phyloP scores from a whole-genome alignment of 2,329 filamentous ascomycete genomes.

The Colletotrichum trifolii region DNA sequence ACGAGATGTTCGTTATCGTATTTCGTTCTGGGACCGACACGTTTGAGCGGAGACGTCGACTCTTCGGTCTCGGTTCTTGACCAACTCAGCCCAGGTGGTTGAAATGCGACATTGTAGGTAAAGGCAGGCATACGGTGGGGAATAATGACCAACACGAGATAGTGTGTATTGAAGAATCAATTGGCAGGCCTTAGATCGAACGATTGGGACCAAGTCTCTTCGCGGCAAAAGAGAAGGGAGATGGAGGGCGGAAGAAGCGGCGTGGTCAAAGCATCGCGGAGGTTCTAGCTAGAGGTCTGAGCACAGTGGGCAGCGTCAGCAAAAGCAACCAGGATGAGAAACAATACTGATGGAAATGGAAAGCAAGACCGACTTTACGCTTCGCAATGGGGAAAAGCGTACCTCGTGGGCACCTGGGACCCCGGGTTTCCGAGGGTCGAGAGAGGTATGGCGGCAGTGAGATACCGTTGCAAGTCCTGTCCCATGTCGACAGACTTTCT shows the following conservation, averaged over 20 bases:
- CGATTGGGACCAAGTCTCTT: conserved; percentile 21
- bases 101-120: background rate
- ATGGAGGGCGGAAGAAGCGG: background rate
- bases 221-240: conserved; percentile 1
- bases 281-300: conserved; percentile 19
- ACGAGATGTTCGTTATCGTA: background rate
- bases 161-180: background rate
- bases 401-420: background rate
- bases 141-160: conserved; percentile 26
- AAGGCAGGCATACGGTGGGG: background rate
- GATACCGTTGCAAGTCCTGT: conserved; percentile 1
- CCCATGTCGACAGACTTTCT: conserved; percentile 18
- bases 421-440: background rate
- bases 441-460: conserved; percentile 17
- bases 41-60: background rate
- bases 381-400: conserved; percentile 23
- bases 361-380: conserved; percentile 15
- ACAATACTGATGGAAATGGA: conserved; percentile 18
- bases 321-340: background rate
- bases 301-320: conserved; percentile 5
- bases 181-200: conserved; percentile 24
- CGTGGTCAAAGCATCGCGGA: conserved; percentile 24
- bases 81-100: background rate
- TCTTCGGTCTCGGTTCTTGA: conserved; percentile 6
- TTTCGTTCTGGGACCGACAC: background rate